Evolutionary conservation across 768 basidiomycete species (phyloP), one percentile per base, ranked within the genome.

Genomic region (Fomitopsis pulvina): DNA sequence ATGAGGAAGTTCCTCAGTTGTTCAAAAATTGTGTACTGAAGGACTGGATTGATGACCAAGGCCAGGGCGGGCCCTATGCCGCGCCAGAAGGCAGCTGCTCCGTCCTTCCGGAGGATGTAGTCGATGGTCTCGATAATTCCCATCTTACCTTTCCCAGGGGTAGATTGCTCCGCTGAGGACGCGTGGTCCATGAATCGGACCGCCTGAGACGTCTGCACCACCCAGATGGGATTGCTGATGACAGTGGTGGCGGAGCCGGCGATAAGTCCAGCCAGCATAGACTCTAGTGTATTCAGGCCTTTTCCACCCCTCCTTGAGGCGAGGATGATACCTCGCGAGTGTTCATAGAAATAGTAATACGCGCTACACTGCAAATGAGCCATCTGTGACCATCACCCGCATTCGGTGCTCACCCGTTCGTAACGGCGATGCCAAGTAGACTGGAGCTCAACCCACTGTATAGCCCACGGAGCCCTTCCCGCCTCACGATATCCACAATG

Each of bases 201-300:
- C 8, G 87, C 84, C 64, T 95, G 92, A 7, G 85, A 85, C 4
- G 92, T 92, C 64, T 98, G 93, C 20, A 98, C 75, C 42, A 96
- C 92, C 96, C 96, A 99, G 52, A 98, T 86, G 2, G 95, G 95
- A 67, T 98, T 97, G 64, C 83, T 87, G 54, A 90, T 76, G 55
- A 95, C 67, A 3, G 92, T 87, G 2, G 95, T 96, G 10, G 87
- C 87, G 38, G 87, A 86, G 32, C 93, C 94, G 51, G 94, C 94
- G 50, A 97, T 80, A 32, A 95, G 67, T 0, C 91, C 89, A 9
- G 87, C 85, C 12, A 95, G 62, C 62, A 98, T 92, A 20, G 92
- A 91, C 69, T 98, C 94, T n/a, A 79, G 58, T 1, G 92, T 91
- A 41, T 72, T 84, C 27, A 97, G 73, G 0, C 81, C 85, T 64